Evolutionary conservation across 176 grass and related monocot species (phyloP).

Genomic region (Tillandsia leiboldiana): DNA sequence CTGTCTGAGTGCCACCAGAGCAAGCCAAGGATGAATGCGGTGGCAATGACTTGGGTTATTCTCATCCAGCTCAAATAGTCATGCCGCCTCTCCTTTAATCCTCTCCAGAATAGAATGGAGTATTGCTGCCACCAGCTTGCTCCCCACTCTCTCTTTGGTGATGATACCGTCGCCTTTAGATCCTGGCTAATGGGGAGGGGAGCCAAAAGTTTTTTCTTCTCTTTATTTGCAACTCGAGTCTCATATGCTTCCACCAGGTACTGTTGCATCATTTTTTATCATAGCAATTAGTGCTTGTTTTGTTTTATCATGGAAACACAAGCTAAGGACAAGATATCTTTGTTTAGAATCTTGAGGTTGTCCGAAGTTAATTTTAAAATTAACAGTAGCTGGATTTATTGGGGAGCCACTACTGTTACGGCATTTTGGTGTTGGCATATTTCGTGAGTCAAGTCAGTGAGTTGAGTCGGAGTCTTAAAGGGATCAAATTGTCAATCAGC

Average conservation of each 20-base stretch:
- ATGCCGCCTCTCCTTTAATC: conserved; percentile 78
- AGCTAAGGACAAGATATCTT: too few species aligned
- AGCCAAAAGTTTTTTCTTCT: conserved; percentile 54
- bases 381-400: too few species aligned
- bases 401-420: too few species aligned
- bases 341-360: too few species aligned
- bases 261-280: conserved; percentile 32
- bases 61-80: conserved; percentile 99
- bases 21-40: conserved; percentile 77
- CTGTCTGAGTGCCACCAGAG: conserved; percentile 78
- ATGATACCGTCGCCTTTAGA: conserved; percentile 48
- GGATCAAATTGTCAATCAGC: too few species aligned
- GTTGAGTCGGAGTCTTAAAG: too few species aligned
- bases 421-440: too few species aligned
- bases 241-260: conserved; percentile 89
- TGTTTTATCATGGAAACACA: not conserved
- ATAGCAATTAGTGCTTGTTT: not conserved
- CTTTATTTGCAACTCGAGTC: conserved; percentile 55
- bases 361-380: too few species aligned
- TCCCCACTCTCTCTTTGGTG: conserved; percentile 78
- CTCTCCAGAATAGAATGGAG: conserved; percentile 84
- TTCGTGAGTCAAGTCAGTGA: too few species aligned
- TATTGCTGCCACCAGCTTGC: conserved; percentile 79
- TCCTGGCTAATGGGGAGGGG: conserved; percentile 58
- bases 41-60: conserved; percentile 90